Conservation (phyloP, 495 filamentous ascomycete species). For the Penicillium arizonense region DNA sequence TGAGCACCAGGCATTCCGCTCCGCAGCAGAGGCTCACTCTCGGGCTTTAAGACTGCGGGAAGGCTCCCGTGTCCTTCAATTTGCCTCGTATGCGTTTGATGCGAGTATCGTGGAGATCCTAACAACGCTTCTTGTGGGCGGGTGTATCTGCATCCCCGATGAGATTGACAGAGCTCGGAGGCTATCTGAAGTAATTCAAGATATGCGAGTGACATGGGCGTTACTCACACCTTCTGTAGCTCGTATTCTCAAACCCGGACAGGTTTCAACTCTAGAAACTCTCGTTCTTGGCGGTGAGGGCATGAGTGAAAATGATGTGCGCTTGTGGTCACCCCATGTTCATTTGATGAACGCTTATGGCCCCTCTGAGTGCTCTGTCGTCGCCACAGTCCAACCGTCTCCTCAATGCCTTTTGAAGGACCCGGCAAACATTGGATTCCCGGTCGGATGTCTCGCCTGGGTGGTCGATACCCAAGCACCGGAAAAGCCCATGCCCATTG, state of each 20-base stretch:
- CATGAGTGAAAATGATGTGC: not conserved
- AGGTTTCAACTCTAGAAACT: constrained; percentile 17
- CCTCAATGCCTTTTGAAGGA: not conserved
- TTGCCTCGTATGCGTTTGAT: constrained; percentile 38
- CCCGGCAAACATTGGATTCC: not conserved
- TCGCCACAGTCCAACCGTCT: not conserved
- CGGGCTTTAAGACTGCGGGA: not conserved
- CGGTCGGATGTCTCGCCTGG: constrained; percentile 2
- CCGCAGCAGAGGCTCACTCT: constrained; percentile 15
- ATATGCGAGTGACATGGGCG: constrained; percentile 24
- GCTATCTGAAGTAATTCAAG: constrained; percentile 16
- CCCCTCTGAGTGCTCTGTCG: not conserved
- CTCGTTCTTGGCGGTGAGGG: constrained; percentile 19
- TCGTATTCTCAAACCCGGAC: constrained; percentile 21
- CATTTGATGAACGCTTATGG: not conserved
- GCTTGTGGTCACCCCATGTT: constrained; percentile 4
- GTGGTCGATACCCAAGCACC: constrained; percentile 24
- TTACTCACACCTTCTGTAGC: constrained; percentile 43
- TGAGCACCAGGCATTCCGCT: constrained; percentile 1
- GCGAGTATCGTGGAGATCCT: constrained; percentile 15
- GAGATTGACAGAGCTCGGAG: constrained; percentile 14
- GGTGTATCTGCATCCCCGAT: constrained; percentile 24
- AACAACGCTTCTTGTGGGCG: constrained; percentile 21
- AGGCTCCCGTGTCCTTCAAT: constrained; percentile 3
- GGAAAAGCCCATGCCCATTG: constrained; percentile 2